Percentiles rank a stretch among this genome's conserved stretches.
phyloP scores from a whole-genome alignment of 192 early-diverging fungal genomes.

The Radiomyces spectabilis region DNA sequence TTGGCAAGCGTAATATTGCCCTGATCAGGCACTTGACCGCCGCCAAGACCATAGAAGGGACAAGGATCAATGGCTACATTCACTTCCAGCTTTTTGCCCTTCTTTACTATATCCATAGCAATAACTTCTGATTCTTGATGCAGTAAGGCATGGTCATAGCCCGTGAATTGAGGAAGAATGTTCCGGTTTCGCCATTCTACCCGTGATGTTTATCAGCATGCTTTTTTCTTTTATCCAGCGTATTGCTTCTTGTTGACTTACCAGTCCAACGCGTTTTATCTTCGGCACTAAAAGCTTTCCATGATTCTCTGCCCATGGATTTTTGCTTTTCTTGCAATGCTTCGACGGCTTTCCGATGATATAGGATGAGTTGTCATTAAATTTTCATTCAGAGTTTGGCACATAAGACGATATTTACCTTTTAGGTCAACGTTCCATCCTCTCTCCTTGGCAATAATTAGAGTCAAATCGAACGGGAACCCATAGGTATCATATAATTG shows the following conservation, averaged over 20 bases:
- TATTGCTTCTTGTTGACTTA: background rate
- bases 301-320: conserved; percentile 36
- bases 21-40: conserved; percentile 46
- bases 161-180: conserved; percentile 38
- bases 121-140: conserved; percentile 31
- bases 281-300: conserved; percentile 27
- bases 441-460: conserved; percentile 43
- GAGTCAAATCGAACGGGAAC: conserved; percentile 49
- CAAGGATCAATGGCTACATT: conserved; percentile 45
- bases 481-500: conserved; percentile 51
- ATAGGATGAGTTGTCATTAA: too few relatives aligned
- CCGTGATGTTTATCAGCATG: background rate
- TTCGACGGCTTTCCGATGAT: conserved; percentile 38
- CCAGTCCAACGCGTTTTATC: conserved; percentile 20
- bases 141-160: conserved; percentile 37
- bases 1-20: conserved; percentile 32
- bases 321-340: conserved; percentile 34
- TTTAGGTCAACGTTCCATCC: conserved; percentile 48
- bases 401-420: conserved; percentile 5
- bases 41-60: conserved; percentile 54
- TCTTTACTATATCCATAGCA: conserved; percentile 20
- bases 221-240: background rate
- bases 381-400: too few relatives aligned
- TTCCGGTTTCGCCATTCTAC: conserved; percentile 25
- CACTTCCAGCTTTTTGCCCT: conserved; percentile 30